Conservation (phyloP, 169 alveolate genomes). For the Plasmodium cynomolgi region DNA sequence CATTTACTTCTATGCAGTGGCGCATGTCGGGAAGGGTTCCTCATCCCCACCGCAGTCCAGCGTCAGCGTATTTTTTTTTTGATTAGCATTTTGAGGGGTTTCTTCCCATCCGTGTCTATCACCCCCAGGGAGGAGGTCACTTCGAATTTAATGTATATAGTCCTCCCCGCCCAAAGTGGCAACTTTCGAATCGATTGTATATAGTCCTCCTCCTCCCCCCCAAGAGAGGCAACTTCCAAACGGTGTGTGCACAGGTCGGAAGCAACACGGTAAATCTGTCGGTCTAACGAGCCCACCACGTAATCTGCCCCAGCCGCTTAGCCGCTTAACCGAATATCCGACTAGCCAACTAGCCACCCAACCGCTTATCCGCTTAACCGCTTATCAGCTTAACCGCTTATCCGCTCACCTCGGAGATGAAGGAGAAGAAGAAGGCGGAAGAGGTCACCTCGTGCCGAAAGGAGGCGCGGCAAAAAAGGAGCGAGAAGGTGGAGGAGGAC, state of each 20-base stretch:
- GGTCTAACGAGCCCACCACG: no score
- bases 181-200: not conserved
- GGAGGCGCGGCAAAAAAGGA: not conserved
- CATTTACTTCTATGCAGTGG: not conserved
- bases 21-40: not conserved
- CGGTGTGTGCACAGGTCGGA: no score
- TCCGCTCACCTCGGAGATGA: not conserved
- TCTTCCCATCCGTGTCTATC: not conserved
- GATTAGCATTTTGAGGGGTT: not conserved
- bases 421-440: slow-evolving; percentile 10
- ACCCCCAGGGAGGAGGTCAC: not conserved
- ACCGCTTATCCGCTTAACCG: not conserved
- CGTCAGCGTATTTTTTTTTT: not conserved
- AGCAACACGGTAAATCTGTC: no score
- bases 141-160: not conserved
- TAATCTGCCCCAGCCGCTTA: not conserved
- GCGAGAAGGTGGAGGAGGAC: slow-evolving; percentile 8
- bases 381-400: not conserved
- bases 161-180: not conserved
- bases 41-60: not conserved
- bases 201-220: not conserved
- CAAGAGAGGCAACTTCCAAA: not conserved
- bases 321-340: no score
- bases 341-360: no score
- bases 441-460: not conserved